These are phyloP conservation scores for Citrus reticulata DNA, from an alignment of 345 rosid species.

Conservation along the genomic window DNA sequence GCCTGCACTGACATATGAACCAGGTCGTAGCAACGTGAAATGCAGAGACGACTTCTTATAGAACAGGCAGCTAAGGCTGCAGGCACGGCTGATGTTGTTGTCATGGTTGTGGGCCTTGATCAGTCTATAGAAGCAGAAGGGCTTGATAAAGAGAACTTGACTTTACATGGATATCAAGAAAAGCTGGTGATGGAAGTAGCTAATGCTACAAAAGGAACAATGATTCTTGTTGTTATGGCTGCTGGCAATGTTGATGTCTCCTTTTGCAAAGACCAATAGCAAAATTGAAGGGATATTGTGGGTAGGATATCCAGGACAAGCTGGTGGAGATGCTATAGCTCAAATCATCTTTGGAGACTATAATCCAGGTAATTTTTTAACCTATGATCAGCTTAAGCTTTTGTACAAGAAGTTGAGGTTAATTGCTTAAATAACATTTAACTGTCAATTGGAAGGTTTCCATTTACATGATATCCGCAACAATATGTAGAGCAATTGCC, in stretches of 20 bases:
- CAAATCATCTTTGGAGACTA: too few relatives aligned
- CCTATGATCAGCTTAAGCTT: not conserved
- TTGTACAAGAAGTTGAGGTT: not conserved
- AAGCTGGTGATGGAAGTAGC: constrained; percentile 31
- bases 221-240: constrained; percentile 41
- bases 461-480: constrained; percentile 49
- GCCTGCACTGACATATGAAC: constrained; percentile 10
- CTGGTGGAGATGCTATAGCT: constrained; percentile 26
- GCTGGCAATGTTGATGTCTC: constrained; percentile 46
- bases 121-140: constrained; percentile 40
- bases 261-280: constrained; percentile 20
- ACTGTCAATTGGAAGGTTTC: constrained; percentile 40
- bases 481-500: constrained; percentile 33
- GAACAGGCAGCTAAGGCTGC: constrained; percentile 26
- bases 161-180: constrained; percentile 44
- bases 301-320: constrained; percentile 54
- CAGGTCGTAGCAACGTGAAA: constrained; percentile 31
- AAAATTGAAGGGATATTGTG: constrained; percentile 39
- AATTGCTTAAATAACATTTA: not conserved
- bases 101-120: constrained; percentile 40
- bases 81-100: constrained; percentile 24
- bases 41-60: constrained; percentile 22
- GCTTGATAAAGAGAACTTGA: constrained; percentile 38
- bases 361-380: too few relatives aligned
- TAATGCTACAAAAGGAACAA: constrained; percentile 24